These are phyloP conservation scores for Schizothecium vesticola DNA, from an alignment of 495 filamentous ascomycete species.

Conservation along the genomic window DNA sequence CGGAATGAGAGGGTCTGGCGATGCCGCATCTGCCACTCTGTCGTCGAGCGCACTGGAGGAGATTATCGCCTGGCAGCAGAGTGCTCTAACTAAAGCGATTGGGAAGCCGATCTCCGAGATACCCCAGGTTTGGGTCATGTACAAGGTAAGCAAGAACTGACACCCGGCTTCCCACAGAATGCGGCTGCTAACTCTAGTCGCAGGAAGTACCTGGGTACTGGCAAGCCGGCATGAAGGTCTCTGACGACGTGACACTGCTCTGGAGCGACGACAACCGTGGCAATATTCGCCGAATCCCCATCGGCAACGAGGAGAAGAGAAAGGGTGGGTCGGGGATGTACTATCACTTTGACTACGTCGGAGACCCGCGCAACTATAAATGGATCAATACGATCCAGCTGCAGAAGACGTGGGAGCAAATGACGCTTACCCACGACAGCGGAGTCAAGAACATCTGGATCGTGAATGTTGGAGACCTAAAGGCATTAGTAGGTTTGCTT, in stretches of 20 bases:
- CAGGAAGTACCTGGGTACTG: conserved; percentile 57
- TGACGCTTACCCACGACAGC: conserved; percentile 51
- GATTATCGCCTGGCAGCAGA: conserved; percentile 49
- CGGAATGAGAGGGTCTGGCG: conserved; percentile 61
- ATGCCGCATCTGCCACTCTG: conserved; percentile 48
- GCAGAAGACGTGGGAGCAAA: conserved; percentile 48
- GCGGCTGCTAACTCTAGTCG: not conserved
- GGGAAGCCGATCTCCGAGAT: conserved; percentile 43
- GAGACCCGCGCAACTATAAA: conserved; percentile 53
- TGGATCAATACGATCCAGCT: conserved; percentile 61
- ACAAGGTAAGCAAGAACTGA: conserved; percentile 32
- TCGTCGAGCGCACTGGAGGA: conserved; percentile 44
- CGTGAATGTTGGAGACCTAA: conserved; percentile 63
- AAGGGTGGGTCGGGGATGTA: conserved; percentile 58
- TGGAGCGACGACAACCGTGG: conserved; percentile 66
- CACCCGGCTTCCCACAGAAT: not conserved
- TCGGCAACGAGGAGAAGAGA: conserved; percentile 48
- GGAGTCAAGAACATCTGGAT: conserved; percentile 59
- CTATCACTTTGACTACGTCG: conserved; percentile 64
- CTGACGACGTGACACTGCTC: conserved; percentile 59
- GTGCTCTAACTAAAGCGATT: conserved; percentile 42
- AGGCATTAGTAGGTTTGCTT: conserved; percentile 40
- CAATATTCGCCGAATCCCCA: conserved; percentile 55
- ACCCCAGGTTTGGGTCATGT: conserved; percentile 61
- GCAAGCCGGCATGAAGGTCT: conserved; percentile 54